Percentiles rank a stretch among this genome's conserved stretches.
phyloP scores from a whole-genome alignment of 305 asterid species.

The Fraxinus dipetala region DNA sequence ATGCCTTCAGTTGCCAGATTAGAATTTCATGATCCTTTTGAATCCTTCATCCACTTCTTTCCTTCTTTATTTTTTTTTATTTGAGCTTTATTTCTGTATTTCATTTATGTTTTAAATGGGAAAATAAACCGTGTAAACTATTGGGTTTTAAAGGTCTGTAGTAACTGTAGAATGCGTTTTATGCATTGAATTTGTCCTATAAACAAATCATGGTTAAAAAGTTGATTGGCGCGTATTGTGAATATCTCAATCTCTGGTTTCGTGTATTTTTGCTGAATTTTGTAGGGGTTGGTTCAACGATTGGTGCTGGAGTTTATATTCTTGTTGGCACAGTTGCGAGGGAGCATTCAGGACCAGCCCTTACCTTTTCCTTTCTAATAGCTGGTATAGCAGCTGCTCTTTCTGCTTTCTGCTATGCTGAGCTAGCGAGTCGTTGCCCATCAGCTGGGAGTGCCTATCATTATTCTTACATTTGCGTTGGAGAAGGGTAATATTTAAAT shows the following conservation, averaged over 20 bases:
- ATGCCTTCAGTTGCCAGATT: neutral
- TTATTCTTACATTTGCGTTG: conserved; percentile 88
- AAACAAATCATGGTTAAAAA: neutral
- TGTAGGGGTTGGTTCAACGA: conserved; percentile 91
- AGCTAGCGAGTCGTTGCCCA: conserved; percentile 90
- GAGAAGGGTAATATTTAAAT: conserved; percentile 68
- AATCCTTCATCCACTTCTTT: neutral
- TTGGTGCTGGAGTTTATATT: conserved; percentile 97
- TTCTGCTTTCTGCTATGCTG: conserved; percentile 95
- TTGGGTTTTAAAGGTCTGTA: neutral
- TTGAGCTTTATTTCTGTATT: neutral
- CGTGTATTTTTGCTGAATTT: conserved; percentile 19
- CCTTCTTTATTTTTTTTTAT: neutral
- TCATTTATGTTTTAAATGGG: neutral
- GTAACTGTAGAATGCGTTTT: neutral
- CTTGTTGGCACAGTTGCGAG: conserved; percentile 97
- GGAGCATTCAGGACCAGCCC: conserved; percentile 96
- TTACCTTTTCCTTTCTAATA: conserved; percentile 76
- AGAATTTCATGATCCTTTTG: neutral
- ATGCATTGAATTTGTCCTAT: neutral
- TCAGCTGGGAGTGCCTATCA: conserved; percentile 99
- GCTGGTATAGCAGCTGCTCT: conserved; percentile 99
- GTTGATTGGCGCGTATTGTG: neutral
- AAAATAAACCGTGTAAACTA: neutral
- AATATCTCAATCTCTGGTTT: neutral